Conservation (phyloP, 2,329 filamentous ascomycete genomes). For the Biscogniauxia sp. region DNA sequence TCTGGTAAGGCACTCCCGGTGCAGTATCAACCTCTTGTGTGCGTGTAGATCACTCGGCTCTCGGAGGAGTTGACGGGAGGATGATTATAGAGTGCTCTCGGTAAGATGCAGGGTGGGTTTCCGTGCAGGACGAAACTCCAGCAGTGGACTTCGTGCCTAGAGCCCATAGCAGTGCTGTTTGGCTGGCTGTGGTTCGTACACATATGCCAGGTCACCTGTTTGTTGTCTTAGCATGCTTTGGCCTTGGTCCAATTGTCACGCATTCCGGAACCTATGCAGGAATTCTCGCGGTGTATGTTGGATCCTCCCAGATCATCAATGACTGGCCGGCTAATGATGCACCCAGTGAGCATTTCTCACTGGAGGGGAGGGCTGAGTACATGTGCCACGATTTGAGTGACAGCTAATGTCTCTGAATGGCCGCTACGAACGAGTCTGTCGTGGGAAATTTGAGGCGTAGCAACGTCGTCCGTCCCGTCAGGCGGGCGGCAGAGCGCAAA, state of each 20-base stretch:
- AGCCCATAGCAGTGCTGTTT: slow-evolving; percentile 2
- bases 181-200: slow-evolving; percentile 9
- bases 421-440: slow-evolving; percentile 16
- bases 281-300: slow-evolving; percentile 14
- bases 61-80: background rate
- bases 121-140: background rate
- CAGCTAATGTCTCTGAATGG: slow-evolving; percentile 11
- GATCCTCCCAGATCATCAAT: background rate
- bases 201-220: slow-evolving; percentile 11
- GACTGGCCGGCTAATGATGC: background rate
- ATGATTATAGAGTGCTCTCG: background rate
- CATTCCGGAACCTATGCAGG: slow-evolving; percentile 14
- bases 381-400: background rate
- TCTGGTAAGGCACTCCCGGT: background rate
- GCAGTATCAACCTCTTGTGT: slow-evolving; percentile 1
- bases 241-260: slow-evolving; percentile 10
- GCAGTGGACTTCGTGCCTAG: background rate
- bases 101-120: slow-evolving; percentile 1
- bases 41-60: slow-evolving; percentile 5
- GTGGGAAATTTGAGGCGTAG: slow-evolving; percentile 1
- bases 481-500: slow-evolving; percentile 15
- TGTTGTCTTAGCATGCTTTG: slow-evolving; percentile 14
- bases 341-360: slow-evolving; percentile 1
- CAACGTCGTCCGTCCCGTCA: slow-evolving; percentile 12
- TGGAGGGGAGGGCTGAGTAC: slow-evolving; percentile 7